Base-by-base conservation (phyloP, 768 basidiomycete species). In the Chlorophyllum brunneum region DNA sequence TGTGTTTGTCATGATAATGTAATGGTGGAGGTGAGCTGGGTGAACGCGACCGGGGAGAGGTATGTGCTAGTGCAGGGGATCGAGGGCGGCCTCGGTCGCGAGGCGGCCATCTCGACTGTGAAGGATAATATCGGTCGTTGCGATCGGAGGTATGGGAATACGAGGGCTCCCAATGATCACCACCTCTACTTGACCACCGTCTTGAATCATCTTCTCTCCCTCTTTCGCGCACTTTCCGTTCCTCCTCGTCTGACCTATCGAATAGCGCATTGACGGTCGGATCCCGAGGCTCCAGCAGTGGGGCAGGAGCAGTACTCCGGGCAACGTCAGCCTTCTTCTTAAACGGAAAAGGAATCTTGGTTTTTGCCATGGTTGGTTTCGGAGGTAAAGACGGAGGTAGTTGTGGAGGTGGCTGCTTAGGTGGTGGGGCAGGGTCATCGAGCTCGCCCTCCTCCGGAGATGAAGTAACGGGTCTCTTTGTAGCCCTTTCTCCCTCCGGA, bases 381-480 rank as follows among this genome's bases (percentile, higher is more conserved):
- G 67, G 57, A n/a, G 72, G 71, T 42, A 67, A 58, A 33, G 68
- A 59, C 45, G 63, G 60, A 30, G 64, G 56, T 44, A 65, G 64
- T 45, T 57, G 47, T 34, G 63, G 63, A 31, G 62, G 65, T 46
- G 31, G 57, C 38, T 40, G 61, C 55, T 39, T 63, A 52, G 39
- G 60, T 55, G 58, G 59, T 31, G 53, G 54, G 11, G 41, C 30
- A 40, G 29, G 70, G 64, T 90, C 88, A 67, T 88, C 87, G 43
- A 92, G 70, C 60, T 92, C 89, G 54, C 89, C 89, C 63, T 92
- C 89, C 66, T 92, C 89, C 44, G 88, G 88, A 1, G 87, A 82
- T 8, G 85, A 85, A 2, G 83, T 76, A 7, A 74, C 72, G 16
- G 64, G 70, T 38, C 85, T 75, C 62, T 90, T 89, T 4, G 65